phyloP scores from a whole-genome alignment of 1,139 yeast species.

The Candida labiduridarum region DNA sequence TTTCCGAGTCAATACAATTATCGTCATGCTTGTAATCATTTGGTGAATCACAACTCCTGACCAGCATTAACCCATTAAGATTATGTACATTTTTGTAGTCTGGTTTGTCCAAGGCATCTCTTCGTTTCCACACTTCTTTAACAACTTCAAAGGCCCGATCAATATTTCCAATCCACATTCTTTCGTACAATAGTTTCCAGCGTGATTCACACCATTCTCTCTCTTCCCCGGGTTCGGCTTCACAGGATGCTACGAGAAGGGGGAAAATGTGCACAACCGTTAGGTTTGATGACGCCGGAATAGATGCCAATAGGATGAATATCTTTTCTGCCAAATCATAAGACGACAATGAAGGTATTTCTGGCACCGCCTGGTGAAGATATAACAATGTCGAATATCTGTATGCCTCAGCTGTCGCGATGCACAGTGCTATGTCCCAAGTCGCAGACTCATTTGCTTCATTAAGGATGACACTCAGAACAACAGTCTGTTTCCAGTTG shows the following conservation, averaged over 20 bases:
- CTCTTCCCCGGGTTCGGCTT: conserved; percentile 59
- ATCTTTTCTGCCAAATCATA: conserved; percentile 62
- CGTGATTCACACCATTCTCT: conserved; percentile 63
- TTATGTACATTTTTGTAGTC: conserved; percentile 27
- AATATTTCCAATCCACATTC: conserved; percentile 66
- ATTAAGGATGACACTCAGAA: conserved; percentile 34
- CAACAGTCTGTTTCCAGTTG: conserved; percentile 55
- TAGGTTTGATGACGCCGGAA: conserved; percentile 61
- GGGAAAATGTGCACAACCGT: conserved; percentile 66
- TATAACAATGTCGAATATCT: conserved; percentile 59
- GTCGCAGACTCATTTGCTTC: conserved; percentile 22
- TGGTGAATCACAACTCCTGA: conserved; percentile 30
- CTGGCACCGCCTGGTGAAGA: conserved; percentile 71
- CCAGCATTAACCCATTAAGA: conserved; percentile 47
- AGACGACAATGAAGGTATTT: conserved; percentile 57
- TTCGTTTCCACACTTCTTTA: conserved; percentile 68
- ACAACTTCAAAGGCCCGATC: conserved; percentile 70
- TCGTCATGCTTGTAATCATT: conserved; percentile 19
- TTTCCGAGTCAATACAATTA: conserved; percentile 40
- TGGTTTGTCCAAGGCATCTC: conserved; percentile 41
- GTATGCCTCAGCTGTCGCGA: conserved; percentile 72
- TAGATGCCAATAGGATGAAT: conserved; percentile 59
- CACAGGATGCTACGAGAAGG: conserved; percentile 63
- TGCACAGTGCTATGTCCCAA: conserved; percentile 60
- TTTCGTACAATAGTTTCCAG: conserved; percentile 56